Base-by-base conservation (phyloP, 129 eudicot species). In the Flaveria bidentis region DNA sequence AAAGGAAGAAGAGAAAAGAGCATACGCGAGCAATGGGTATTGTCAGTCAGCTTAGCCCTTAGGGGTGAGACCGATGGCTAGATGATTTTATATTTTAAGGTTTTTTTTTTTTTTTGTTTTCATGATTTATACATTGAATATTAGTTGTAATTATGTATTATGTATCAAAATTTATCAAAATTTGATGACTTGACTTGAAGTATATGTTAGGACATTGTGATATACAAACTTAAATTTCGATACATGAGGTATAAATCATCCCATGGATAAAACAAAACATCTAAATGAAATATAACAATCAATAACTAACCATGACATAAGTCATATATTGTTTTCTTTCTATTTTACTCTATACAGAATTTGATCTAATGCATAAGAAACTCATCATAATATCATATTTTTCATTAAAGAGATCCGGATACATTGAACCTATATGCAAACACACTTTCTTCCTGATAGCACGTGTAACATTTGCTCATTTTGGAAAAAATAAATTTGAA, bases 51-150 rank as follows among this genome's bases (percentile, higher is more conserved):
- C 75, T 66, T n/a, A n/a, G n/a, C n/a, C n/a, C n/a, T n/a, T 80
- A 80, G 79, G 66, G 41, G n/a, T 26, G 53, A 41, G 13, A 50
- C 26, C 74, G 41, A 81, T 81, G 23, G 49, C 47, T 41, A 81
- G 26, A 51, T 23, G 53, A 39, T 66, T 9, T 51, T 51, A 53
- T 45, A 51, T 66, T 75, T 9, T 52, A 52, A 2, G 63, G 47
- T n/a, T n/a, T n/a, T n/a, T n/a, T n/a, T n/a, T n/a, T n/a, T 78
- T 84, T 57, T 84, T 79, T 55, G 42, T 84, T 79, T 73, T 69
- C 61, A 53, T 64, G 55, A 64, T 51, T 69, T 23, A 44, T 75
- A 75, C 33, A 56, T 78, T 75, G 76, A n/a, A 28, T 55, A 74
- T 68, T 64, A 41, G 51, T 68, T 82, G 75, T 77, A 76, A 76